These are phyloP conservation scores for Telopea speciosissima DNA, from an alignment of 177 flowering plant genomes.

Conservation along the genomic window DNA sequence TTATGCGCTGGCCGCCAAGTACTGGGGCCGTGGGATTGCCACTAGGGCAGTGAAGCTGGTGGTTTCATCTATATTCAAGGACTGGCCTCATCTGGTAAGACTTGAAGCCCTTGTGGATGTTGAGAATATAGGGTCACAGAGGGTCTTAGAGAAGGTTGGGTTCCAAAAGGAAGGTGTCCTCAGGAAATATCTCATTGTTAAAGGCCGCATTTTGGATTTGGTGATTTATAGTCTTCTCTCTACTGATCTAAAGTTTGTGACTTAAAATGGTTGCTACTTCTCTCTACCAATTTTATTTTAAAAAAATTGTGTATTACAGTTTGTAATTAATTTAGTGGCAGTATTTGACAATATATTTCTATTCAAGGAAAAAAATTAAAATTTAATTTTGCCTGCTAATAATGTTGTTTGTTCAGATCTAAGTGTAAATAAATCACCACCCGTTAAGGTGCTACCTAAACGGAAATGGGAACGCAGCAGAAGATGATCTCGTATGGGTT, in stretches of 20 bases:
- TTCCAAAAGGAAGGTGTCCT: constrained; percentile 23
- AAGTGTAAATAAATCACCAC: no score
- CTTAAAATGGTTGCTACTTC: no score
- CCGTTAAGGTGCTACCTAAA: no score
- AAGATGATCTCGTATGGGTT: no score
- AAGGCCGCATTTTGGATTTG: constrained; percentile 20
- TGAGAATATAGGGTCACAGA: constrained; percentile 21
- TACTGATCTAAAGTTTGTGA: constrained; percentile 10
- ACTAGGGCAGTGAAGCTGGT: constrained; percentile 27
- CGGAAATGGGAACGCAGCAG: no score
- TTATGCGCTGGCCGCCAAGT: constrained; percentile 18
- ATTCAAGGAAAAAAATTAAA: no score
- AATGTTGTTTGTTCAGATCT: no score
- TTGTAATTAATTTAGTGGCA: no score
- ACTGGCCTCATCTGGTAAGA: constrained; percentile 20
- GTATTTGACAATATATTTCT: no score
- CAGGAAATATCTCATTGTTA: constrained; percentile 17
- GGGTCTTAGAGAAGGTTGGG: constrained; percentile 26
- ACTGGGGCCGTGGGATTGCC: constrained; percentile 29
- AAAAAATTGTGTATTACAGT: no score
- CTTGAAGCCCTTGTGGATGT: constrained; percentile 24
- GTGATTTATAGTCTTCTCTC: constrained; percentile 21
- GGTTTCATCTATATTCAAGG: constrained; percentile 11
- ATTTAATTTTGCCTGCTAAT: no score
- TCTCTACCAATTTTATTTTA: no score